Percentiles rank a stretch among this genome's conserved stretches.
These are phyloP conservation scores for Albatrellus sp. DNA, from an alignment of 1,284 basidiomycete genomes.

Conservation along the genomic window DNA sequence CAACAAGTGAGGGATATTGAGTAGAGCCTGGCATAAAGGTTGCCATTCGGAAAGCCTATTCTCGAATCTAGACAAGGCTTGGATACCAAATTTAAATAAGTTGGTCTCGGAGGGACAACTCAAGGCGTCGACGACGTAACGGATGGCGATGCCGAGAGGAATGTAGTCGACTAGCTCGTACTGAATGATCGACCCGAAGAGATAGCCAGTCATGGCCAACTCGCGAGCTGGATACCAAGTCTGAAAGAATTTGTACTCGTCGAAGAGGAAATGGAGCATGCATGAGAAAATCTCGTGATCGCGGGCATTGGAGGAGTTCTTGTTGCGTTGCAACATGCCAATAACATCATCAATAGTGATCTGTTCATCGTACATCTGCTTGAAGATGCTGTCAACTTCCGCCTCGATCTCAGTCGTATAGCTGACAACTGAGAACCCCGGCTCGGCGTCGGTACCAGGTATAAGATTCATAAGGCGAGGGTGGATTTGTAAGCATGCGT, in stretches of 20 bases:
- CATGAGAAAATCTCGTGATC: slow-evolving; percentile 97
- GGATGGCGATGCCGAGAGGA: slow-evolving; percentile 92
- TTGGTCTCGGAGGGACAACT: slow-evolving; percentile 84
- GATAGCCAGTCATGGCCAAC: slow-evolving; percentile 89
- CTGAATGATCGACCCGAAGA: slow-evolving; percentile 96
- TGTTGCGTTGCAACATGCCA: slow-evolving; percentile 73
- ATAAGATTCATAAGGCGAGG: slow-evolving; percentile 94
- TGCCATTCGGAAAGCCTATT: slow-evolving; percentile 88
- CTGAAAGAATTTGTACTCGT: slow-evolving; percentile 99
- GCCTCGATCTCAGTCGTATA: slow-evolving; percentile 85
- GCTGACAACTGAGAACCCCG: slow-evolving; percentile 82
- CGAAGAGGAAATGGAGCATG: slow-evolving; percentile 98
- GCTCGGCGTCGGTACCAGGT: slow-evolving; percentile 81
- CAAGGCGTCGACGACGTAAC: slow-evolving; percentile 92
- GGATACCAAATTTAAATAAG: slow-evolving; percentile 91
- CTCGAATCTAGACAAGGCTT: slow-evolving; percentile 85
- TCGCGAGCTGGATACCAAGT: slow-evolving; percentile 91
- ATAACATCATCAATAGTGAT: slow-evolving; percentile 94
- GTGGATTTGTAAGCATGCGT: slow-evolving; percentile 89
- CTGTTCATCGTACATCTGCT: slow-evolving; percentile 95
- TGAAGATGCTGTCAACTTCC: slow-evolving; percentile 93
- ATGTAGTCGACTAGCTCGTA: slow-evolving; percentile 90
- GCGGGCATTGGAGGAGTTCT: slow-evolving; percentile 70
- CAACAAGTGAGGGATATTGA: slow-evolving; percentile 79
- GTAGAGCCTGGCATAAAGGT: slow-evolving; percentile 81